Evolutionary conservation across 805 yeast species (phyloP), one percentile per base, ranked within the genome.

Genomic region (Metschnikowia noctiluminum): DNA sequence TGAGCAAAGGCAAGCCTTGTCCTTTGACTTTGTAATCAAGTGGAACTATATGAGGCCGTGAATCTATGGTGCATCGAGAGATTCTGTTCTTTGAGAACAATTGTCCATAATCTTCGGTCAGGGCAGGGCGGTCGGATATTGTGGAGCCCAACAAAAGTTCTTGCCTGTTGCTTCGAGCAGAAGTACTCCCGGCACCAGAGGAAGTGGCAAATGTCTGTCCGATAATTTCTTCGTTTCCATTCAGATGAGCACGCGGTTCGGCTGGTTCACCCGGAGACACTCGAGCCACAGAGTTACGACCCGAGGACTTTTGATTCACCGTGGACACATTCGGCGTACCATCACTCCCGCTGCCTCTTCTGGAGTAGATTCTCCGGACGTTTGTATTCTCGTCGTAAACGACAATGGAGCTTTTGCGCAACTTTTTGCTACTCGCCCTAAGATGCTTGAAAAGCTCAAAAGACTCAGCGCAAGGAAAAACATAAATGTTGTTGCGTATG

Each of bases 1-100:
- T 71, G 51, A 72, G 61, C 9, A 72, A 46, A 0, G 77, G 77
- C 38, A 70, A 54, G 0, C 76, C 76, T 27, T 52, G 12, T 2
- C 76, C 76, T 50, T 55, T 56, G 13, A 52, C 38, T 40, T 68
- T 69, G 43, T 62, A 58, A 9, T 59, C 66, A 7, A 65, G 45
- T 0, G 75, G 74, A 0, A 71, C 56, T 3, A 69, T 59, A 50
- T 68, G 73, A 8, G 48, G 52, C 44, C 73, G 48, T 6, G 62
- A 39, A 48, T 69, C 75, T 8, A 66, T 57, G 7, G 50, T 51
- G 34, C 38, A 32, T 28, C 40, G 14, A 30, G 45, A 16, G 13
- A 47, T 40, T 12, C 35, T 36, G 9, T 35, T 35, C 26, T 39
- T 40, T 9, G 43, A 34, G 27, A 44, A 38, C 5, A 26, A 14